A percentile compares a stretch with the other conserved stretches of the same genome.
Conservation (phyloP, 441 rosid species). For the Gossypium lobatum region DNA sequence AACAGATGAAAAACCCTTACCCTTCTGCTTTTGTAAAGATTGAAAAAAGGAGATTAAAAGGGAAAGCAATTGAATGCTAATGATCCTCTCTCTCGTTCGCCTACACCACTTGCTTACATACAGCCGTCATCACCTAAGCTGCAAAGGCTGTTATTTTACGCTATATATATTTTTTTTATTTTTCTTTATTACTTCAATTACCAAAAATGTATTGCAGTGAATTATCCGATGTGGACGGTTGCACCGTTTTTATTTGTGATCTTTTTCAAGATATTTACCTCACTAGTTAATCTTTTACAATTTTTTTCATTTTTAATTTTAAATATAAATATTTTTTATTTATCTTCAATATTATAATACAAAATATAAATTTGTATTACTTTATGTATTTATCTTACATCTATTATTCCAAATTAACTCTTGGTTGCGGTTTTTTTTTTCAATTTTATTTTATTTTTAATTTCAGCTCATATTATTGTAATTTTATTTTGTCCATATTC, state of each 20-base stretch:
- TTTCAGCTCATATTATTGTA: too few relatives aligned
- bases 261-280: too few relatives aligned
- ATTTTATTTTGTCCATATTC: too few relatives aligned
- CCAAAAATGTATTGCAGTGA: background rate
- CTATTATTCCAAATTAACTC: too few relatives aligned
- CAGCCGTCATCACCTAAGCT: conserved; percentile 24
- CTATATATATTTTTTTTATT: conserved; percentile 8
- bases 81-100: conserved; percentile 11
- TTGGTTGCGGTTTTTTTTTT: too few relatives aligned
- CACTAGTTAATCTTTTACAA: too few relatives aligned
- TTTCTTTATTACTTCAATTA: background rate
- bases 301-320: too few relatives aligned
- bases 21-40: background rate
- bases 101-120: background rate
- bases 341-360: too few relatives aligned
- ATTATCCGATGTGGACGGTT: background rate
- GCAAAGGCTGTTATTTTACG: conserved; percentile 28
- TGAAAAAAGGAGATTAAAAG: background rate
- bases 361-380: too few relatives aligned
- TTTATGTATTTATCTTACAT: too few relatives aligned
- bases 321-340: too few relatives aligned
- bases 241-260: background rate
- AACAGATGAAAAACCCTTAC: background rate
- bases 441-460: too few relatives aligned
- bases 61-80: background rate